Evolutionary conservation across 176 grass and related monocot species (phyloP).

Genomic region (Ananas comosus): DNA sequence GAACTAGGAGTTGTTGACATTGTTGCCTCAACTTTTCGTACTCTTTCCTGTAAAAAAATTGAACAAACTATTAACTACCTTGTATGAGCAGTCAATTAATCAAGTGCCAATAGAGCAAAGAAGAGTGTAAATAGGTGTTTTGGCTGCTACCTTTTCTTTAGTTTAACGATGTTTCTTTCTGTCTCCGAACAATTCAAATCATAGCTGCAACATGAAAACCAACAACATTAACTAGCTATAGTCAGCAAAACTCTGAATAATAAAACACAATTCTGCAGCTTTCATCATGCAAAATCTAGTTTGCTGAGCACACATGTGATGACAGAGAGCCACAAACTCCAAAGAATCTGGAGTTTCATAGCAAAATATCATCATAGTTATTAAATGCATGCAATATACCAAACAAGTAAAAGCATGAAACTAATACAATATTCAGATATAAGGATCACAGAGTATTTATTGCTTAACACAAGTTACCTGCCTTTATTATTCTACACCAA

Average conservation of each 20-base stretch:
- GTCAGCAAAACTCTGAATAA: background rate
- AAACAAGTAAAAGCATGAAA: too few relatives aligned
- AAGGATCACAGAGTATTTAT: too few relatives aligned
- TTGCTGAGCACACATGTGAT: too few relatives aligned
- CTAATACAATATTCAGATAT: too few relatives aligned
- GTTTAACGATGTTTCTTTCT: slow-evolving; percentile 51
- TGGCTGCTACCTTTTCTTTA: slow-evolving; percentile 61
- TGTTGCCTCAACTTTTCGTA: slow-evolving; percentile 84
- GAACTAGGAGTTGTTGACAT: slow-evolving; percentile 53
- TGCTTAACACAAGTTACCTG: too few relatives aligned
- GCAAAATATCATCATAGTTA: too few relatives aligned
- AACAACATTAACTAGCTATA: slow-evolving; percentile 8
- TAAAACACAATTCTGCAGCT: background rate
- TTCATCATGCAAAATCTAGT: too few relatives aligned
- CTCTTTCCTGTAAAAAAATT: slow-evolving; percentile 58
- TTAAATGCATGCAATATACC: too few relatives aligned
- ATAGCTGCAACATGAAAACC: slow-evolving; percentile 47
- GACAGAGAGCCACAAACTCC: background rate
- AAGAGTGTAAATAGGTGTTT: background rate
- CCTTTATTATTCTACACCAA: too few relatives aligned
- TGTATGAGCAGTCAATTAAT: background rate
- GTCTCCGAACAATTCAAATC: slow-evolving; percentile 58
- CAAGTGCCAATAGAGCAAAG: background rate
- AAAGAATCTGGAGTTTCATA: too few relatives aligned
- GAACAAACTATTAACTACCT: background rate